Evolutionary conservation across 208 protist genomes (phyloP), one percentile per base, ranked within the genome.

Genomic region (Porcisia hertigi): DNA sequence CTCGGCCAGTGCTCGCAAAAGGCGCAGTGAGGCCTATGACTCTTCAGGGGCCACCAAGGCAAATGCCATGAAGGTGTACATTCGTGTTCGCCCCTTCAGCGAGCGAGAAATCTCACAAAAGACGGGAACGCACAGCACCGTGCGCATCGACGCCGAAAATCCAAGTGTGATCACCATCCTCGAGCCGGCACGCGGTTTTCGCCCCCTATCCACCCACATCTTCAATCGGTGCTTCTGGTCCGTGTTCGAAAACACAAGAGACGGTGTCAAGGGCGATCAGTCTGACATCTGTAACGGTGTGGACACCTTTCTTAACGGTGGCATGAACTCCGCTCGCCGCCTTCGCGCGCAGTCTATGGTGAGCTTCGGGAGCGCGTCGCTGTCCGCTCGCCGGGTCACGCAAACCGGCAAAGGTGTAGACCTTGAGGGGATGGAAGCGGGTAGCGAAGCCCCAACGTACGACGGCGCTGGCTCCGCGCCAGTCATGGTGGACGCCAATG

Each of bases 141-240:
- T 96, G 12, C 85, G 82, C 71, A 91, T 96, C 76, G 88, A 94
- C 77, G 63, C 74, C 25, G 49, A 63, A 71, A 70, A 69, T 53
- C 34, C 80, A 74, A 94, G 81, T 88, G 93, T 18, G 83, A 93
- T 96, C 82, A 94, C 90, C 36, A 69, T 94, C 49, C 81, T 94
- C 49, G 90, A 96, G 69, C 88, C 89, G 34, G 73, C 83, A 9
- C 84, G 86, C 45, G 85, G 79, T 34, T 94, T 88, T 74, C 79
- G 85, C 14, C 84, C 89, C 2, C 78, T 83, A 53, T 71, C 81
- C 18, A 91, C 90, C 0, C 93, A 92, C 82, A 84, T 79, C 47
- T 96, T 96, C 79, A 93, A 74, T 6, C 82, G 85, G 52, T 94
- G 89, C 79, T 93, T 94, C 75, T 96, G 92, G 90, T 96, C 92